Percentiles rank a stretch among this genome's conserved stretches.
These are phyloP conservation scores for Ilex paraguariensis DNA, from an alignment of 305 asterid genomes.

Conservation along the genomic window DNA sequence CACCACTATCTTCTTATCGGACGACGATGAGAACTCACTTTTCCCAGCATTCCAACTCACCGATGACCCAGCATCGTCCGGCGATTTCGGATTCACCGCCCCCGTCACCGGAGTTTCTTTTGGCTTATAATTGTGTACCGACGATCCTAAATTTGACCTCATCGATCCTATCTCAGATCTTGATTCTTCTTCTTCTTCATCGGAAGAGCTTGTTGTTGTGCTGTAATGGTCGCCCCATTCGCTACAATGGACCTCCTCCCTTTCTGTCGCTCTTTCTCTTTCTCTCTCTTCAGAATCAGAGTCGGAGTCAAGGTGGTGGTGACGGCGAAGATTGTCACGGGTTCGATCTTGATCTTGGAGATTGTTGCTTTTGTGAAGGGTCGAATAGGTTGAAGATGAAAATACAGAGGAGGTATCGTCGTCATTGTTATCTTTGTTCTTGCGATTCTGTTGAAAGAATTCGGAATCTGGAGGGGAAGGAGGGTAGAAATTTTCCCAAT, in stretches of 20 bases:
- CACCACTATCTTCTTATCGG: not conserved
- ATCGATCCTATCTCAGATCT: constrained; percentile 56
- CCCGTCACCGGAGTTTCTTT: not conserved
- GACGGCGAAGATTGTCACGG: no score
- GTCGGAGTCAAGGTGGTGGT: not conserved
- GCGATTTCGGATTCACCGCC: not conserved
- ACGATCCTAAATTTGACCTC: constrained; percentile 42
- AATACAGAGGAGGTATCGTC: not conserved
- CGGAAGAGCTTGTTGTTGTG: constrained; percentile 36
- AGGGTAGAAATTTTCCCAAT: constrained; percentile 87
- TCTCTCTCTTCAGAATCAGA: not conserved
- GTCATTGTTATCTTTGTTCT: constrained; percentile 26
- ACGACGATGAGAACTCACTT: not conserved
- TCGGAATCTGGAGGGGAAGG: constrained; percentile 95
- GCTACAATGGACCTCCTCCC: constrained; percentile 95
- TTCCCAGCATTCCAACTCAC: not conserved
- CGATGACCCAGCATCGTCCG: not conserved
- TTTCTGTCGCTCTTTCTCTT: constrained; percentile 41
- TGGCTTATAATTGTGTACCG: not conserved
- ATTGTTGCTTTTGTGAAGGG: not conserved
- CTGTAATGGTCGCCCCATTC: constrained; percentile 82
- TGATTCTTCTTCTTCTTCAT: constrained; percentile 48
- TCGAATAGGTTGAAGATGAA: not conserved
- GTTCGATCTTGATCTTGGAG: not conserved
- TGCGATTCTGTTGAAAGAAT: constrained; percentile 41